Conservation (phyloP, 2,329 filamentous ascomycete species). For the Paecilomyces sp. region DNA sequence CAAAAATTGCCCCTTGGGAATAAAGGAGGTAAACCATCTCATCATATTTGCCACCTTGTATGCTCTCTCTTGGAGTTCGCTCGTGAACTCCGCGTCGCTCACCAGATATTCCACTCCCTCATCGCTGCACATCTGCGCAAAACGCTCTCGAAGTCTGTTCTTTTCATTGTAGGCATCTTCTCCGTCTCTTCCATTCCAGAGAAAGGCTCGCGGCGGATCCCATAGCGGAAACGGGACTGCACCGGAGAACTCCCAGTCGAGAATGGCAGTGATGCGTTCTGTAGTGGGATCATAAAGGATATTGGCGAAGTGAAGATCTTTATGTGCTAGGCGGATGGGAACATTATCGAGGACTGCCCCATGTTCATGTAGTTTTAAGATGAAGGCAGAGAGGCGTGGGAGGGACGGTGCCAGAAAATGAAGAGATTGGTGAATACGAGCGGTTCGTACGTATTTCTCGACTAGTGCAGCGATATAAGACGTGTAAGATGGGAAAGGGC, state of each 20-base stretch:
- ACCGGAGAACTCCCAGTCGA: conserved; percentile 34
- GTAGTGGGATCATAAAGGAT: conserved; percentile 22
- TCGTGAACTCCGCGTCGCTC: conserved; percentile 5
- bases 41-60: conserved; percentile 20
- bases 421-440: conserved; percentile 18
- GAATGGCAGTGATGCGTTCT: conserved; percentile 21
- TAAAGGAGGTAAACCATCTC: conserved; percentile 23
- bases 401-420: conserved; percentile 17
- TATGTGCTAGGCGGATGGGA: conserved; percentile 25
- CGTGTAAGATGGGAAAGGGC: conserved; percentile 17
- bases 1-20: conserved; percentile 13
- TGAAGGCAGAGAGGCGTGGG: conserved; percentile 20
- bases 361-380: conserved; percentile 1
- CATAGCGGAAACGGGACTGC: conserved; percentile 29
- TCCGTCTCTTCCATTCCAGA: conserved; percentile 22
- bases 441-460: conserved; percentile 18
- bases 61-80: conserved; percentile 15
- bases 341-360: conserved; percentile 11
- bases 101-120: conserved; percentile 10
- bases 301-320: conserved; percentile 33
- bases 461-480: conserved; percentile 17
- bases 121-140: conserved; percentile 15
- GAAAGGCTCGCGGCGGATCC: conserved; percentile 29
- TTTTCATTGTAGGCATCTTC: conserved; percentile 15
- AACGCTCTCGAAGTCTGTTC: conserved; percentile 14